Conservation (phyloP, 345 rosid genomes). For the Eucalyptus melliodora region DNA sequence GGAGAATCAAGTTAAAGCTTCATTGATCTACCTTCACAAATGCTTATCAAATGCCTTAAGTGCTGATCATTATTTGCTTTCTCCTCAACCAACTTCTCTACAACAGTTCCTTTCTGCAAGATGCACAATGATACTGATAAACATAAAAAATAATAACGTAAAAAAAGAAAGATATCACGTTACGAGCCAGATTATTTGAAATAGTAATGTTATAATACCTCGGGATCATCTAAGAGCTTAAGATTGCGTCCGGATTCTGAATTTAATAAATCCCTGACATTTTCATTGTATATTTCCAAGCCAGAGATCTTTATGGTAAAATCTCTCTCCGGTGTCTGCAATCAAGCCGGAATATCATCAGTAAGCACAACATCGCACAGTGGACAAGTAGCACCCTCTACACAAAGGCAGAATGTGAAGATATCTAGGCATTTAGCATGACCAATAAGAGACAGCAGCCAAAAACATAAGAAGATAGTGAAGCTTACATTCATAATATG, state of each 20-base stretch:
- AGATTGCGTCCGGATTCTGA: constrained; percentile 87
- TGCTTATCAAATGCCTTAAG: constrained; percentile 66
- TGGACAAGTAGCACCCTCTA: background rate
- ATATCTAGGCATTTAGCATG: background rate
- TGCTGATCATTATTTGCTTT: constrained; percentile 75
- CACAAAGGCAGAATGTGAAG: background rate
- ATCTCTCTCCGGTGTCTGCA: constrained; percentile 94
- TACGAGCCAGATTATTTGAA: background rate
- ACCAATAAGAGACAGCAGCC: background rate
- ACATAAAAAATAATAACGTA: background rate
- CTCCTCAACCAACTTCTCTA: constrained; percentile 92
- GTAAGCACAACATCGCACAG: background rate
- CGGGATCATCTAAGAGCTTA: constrained; percentile 98
- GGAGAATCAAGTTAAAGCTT: background rate
- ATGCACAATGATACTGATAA: background rate
- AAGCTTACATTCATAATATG: constrained; percentile 71
- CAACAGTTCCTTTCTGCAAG: constrained; percentile 93
- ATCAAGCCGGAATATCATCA: background rate
- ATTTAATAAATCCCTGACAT: constrained; percentile 83
- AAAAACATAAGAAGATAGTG: background rate
- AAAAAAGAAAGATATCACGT: background rate
- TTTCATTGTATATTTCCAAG: constrained; percentile 93
- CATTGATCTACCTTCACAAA: constrained; percentile 73
- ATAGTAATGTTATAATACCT: constrained; percentile 35
- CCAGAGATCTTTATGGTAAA: constrained; percentile 92